These are phyloP conservation scores for Pestalotiopsis sp. DNA, from an alignment of 2,329 filamentous ascomycete genomes.

Conservation along the genomic window DNA sequence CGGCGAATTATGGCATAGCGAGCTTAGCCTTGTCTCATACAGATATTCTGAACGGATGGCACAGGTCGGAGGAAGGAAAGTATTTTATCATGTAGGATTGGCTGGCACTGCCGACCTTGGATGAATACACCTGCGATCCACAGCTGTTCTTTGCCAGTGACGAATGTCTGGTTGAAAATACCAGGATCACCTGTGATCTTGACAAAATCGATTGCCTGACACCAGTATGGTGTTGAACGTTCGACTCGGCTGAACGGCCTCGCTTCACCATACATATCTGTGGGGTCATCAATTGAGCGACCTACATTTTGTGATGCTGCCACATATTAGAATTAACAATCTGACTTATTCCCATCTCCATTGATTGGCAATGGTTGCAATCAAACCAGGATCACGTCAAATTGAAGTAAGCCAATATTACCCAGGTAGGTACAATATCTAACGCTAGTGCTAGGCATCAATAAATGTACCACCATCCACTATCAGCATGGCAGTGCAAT, in stretches of 20 bases:
- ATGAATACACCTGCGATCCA: constrained; percentile 6
- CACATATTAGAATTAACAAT: too few species aligned
- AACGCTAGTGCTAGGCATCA: not conserved
- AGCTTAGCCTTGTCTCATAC: not conserved
- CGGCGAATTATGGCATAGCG: not conserved
- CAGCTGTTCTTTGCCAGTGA: not conserved
- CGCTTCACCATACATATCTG: not conserved
- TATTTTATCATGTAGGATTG: not conserved
- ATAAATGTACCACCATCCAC: too few species aligned
- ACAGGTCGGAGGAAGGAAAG: not conserved
- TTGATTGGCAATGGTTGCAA: not conserved
- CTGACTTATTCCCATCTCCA: too few species aligned
- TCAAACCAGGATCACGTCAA: not conserved
- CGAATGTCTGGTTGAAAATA: not conserved
- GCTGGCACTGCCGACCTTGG: not conserved
- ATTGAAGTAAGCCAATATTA: not conserved
- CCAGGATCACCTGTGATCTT: too few species aligned
- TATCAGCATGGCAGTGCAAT: not conserved
- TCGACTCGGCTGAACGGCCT: not conserved
- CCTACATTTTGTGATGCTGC: too few species aligned
- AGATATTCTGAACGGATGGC: not conserved
- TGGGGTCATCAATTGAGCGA: not conserved
- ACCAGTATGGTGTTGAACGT: not conserved
- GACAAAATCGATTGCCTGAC: too few species aligned
- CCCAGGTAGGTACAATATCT: not conserved